Base-by-base conservation (phyloP, 306 rosid species). In the Castanea sativa region DNA sequence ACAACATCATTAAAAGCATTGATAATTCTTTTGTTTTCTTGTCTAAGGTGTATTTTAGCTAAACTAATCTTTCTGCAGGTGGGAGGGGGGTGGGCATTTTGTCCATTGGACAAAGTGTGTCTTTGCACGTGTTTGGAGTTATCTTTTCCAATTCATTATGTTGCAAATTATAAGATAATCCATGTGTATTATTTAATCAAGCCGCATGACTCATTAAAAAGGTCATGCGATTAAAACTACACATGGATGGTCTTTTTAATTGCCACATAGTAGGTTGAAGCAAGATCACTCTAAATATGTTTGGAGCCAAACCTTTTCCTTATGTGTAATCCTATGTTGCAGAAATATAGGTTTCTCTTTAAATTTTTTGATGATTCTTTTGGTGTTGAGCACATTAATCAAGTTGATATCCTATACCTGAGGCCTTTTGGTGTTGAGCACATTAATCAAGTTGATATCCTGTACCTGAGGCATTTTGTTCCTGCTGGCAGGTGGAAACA, bases 401-500 rank as follows among this genome's bases (percentile, higher is more conserved):
- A 45, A 68, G 71, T 73, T 82, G 73, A 77, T 78, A 69, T 64
- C 57, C 76, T 71, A 63, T 76, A 4, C 60, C 81, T 38, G 81
- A 53, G 81, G 86, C 75, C 49, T 71, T 81, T 69, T 75, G 73
- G 14, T 45, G 60, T 73, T 73, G 72, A 74, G 64, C 16, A 68
- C 33, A 51, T 52, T 84, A 23, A 60, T 83, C 53, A 45, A 68
- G 71, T 73, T 82, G 73, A 75, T 78, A 69, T 64, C 53, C 76
- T 71, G 71, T 74, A 4, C 56, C 81, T 38, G 81, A 45, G 81
- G 86, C 75, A 55, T 71, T 81, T 69, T 75, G 73, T 72, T 45
- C 35, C 79, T 60, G 57, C 63, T 70, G 63, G 38, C 86, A 93
- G 99, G 97, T 91, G 86, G 99, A 95, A 83, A 95, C 98, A 15